phyloP scores from a whole-genome alignment of 2,329 filamentous ascomycete genomes.

The Penicillium brasilianum region DNA sequence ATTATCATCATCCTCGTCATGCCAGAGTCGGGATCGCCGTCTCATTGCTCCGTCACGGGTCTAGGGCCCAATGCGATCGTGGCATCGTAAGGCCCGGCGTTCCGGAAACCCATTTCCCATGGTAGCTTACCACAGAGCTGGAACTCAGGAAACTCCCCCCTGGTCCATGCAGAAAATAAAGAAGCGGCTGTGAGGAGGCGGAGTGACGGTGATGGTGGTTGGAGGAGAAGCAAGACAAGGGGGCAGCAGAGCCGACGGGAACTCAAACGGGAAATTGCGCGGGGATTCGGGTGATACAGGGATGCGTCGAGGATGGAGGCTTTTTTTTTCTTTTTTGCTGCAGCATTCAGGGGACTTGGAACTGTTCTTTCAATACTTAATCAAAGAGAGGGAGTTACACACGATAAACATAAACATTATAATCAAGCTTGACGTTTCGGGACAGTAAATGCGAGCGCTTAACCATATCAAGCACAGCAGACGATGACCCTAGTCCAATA shows the following conservation, averaged over 20 bases:
- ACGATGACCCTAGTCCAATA: conserved; percentile 1
- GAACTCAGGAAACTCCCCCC: conserved; percentile 10
- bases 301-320: neutral
- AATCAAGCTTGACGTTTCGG: neutral
- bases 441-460: conserved; percentile 1
- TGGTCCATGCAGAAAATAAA: neutral
- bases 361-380: neutral
- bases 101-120: conserved; percentile 12
- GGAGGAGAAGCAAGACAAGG: neutral
- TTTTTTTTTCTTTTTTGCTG: neutral
- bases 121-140: conserved; percentile 23
- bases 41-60: conserved; percentile 2
- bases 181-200: neutral
- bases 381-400: neutral
- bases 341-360: conserved; percentile 6
- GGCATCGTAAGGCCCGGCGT: conserved; percentile 5
- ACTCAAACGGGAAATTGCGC: conserved; percentile 3
- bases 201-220: neutral
- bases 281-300: conserved; percentile 4
- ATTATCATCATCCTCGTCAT: neutral
- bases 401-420: neutral
- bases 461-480: neutral
- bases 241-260: neutral
- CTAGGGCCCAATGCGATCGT: neutral
- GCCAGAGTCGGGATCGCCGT: conserved; percentile 20